These are phyloP conservation scores for Rubia tinctorum DNA, from an alignment of 305 asterid genomes.

Conservation along the genomic window DNA sequence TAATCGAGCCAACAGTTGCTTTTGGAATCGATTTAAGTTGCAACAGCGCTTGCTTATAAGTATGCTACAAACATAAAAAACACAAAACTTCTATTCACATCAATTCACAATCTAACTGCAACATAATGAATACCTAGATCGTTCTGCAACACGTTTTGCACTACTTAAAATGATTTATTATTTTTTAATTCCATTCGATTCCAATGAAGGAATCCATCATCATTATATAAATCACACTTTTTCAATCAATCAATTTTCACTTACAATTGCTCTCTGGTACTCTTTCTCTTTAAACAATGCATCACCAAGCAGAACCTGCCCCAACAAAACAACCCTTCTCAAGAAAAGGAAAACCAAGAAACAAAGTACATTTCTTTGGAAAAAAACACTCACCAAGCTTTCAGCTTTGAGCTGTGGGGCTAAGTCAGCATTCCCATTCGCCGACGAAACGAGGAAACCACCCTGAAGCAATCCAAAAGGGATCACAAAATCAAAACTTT, in stretches of 20 bases:
- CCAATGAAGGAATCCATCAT: too few relatives aligned
- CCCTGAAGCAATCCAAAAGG: constrained; percentile 48
- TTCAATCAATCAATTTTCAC: constrained; percentile 18
- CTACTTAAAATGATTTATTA: too few relatives aligned
- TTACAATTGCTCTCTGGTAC: constrained; percentile 83
- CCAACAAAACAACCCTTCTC: constrained; percentile 11
- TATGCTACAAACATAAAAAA: constrained; percentile 43
- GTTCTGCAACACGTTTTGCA: too few relatives aligned
- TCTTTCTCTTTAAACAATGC: constrained; percentile 74
- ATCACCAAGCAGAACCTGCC: constrained; percentile 84
- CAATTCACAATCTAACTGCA: constrained; percentile 4
- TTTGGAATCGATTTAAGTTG: constrained; percentile 64
- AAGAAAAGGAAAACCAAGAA: constrained; percentile 8
- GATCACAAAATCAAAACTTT: not conserved
- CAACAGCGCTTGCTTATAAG: constrained; percentile 83
- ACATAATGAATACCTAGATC: not conserved
- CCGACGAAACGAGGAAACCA: constrained; percentile 85
- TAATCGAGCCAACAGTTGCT: constrained; percentile 35
- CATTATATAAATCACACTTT: too few relatives aligned
- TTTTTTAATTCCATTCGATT: too few relatives aligned
- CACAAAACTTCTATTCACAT: not conserved
- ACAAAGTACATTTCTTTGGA: not conserved
- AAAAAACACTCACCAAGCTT: constrained; percentile 52
- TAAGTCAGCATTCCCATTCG: constrained; percentile 61
- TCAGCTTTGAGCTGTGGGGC: constrained; percentile 86